phyloP scores from a whole-genome alignment of 2,329 filamentous ascomycete species.

The Fonsecaea nubica region DNA sequence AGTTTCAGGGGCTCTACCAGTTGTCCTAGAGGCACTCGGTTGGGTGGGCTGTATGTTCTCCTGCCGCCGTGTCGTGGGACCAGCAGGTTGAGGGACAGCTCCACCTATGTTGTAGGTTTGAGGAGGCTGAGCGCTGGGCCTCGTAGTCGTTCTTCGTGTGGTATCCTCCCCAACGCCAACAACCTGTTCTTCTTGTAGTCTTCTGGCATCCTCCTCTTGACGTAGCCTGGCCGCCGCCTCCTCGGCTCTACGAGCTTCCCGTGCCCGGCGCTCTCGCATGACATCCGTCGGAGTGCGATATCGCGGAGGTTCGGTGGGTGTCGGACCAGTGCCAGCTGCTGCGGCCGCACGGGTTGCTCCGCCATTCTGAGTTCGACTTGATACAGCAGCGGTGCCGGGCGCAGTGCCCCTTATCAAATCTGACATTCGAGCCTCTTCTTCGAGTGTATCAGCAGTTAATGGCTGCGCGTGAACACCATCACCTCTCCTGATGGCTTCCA shows the following conservation, averaged over 20 bases:
- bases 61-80: slow-evolving; percentile 28
- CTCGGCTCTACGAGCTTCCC: slow-evolving; percentile 75
- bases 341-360: slow-evolving; percentile 56
- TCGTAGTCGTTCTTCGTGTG: slow-evolving; percentile 40
- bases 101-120: slow-evolving; percentile 32
- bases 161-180: slow-evolving; percentile 62
- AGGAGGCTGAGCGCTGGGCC: slow-evolving; percentile 30
- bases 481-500: slow-evolving; percentile 75
- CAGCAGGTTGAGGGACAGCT: slow-evolving; percentile 20
- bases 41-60: slow-evolving; percentile 40
- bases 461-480: slow-evolving; percentile 59
- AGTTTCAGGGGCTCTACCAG: slow-evolving; percentile 35
- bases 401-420: slow-evolving; percentile 72
- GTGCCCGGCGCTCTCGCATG: slow-evolving; percentile 82
- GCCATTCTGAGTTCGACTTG: slow-evolving; percentile 64
- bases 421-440: slow-evolving; percentile 92
- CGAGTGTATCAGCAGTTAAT: slow-evolving; percentile 82
- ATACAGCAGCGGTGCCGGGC: slow-evolving; percentile 53
- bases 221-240: slow-evolving; percentile 65
- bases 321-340: slow-evolving; percentile 50
- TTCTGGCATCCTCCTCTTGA: slow-evolving; percentile 53
- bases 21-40: slow-evolving; percentile 25
- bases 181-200: slow-evolving; percentile 64
- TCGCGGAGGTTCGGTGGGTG: slow-evolving; percentile 61
- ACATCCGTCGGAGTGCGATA: slow-evolving; percentile 88